Base-by-base conservation (phyloP, 169 alveolate species). In the Cryptosporidium sp. region DNA sequence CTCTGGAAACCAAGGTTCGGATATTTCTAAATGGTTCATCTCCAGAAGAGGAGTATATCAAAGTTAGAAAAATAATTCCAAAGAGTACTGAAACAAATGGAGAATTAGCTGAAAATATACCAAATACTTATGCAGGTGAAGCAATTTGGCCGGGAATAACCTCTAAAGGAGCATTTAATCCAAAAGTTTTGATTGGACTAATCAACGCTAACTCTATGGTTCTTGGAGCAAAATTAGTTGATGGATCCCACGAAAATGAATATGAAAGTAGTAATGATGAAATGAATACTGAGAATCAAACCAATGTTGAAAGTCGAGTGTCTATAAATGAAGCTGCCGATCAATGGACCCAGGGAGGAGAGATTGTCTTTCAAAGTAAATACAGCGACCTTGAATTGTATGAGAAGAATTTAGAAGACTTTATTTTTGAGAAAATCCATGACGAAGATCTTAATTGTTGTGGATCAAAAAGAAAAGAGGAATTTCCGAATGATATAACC, bases 271-370 rank as follows among this genome's bases (percentile, higher is more conserved):
- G 16, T n/a, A 26, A 26, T 55, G 21, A n/a, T 55, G 35, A 26
- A 8, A 65, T n/a, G 23, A 37, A 37, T n/a, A 2, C 43, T 31
- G 71, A 65, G 10, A 37, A 65, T 37, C 71, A 65, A n/a, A n/a
- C 51, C 71, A 35, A 65, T 37, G 12, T 33, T 29, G 62, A 70
- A 5, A 14, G 21, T n/a, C 21, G 45, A 43, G 69, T 21, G 4
- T n/a, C 45, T 10, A n/a, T 8, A n/a, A 58, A 21, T 74, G 71
- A 55, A 26, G 61, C 18, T 18, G 23, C 10, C 3, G 86, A 73
- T 1, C 55, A 80, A 26, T 61, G 89, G 89, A 61, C 73, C 12
- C 89, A 80, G 35, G 89, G 89, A 59, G 89, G 89, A 16, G 89
- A 80, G 35, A 62, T 80, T 23, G 16, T 33, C 7, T 65, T 80